Percentiles rank a stretch among this genome's conserved stretches.
Evolutionary conservation across 2,329 filamentous ascomycete genomes (phyloP).

Genomic region (Pseudogymnoascus pannorum): DNA sequence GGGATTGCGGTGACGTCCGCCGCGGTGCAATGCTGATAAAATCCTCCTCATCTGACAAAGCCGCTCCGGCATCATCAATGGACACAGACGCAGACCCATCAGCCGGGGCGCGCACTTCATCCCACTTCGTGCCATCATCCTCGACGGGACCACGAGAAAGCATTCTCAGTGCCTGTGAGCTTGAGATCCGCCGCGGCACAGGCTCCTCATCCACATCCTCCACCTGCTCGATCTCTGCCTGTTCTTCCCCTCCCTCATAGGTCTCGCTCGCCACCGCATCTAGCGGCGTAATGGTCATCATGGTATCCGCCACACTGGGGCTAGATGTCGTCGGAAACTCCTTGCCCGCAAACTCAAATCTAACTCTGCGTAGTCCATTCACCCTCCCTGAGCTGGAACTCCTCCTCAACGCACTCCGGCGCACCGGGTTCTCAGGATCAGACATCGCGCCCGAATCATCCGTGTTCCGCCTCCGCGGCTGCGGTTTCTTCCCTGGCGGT

Average conservation of each 20-base stretch:
- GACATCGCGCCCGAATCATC: constrained; percentile 40
- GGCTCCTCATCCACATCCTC: constrained; percentile 30
- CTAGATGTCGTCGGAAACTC: constrained; percentile 55
- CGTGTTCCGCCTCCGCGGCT: constrained; percentile 25
- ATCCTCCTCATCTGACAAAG: constrained; percentile 19
- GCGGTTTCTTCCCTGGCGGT: constrained; percentile 9
- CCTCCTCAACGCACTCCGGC: constrained; percentile 51
- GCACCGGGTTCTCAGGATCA: constrained; percentile 42
- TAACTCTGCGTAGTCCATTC: constrained; percentile 52
- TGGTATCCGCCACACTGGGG: constrained; percentile 28
- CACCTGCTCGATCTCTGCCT: constrained; percentile 25
- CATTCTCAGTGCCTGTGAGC: constrained; percentile 46
- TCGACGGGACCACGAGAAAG: constrained; percentile 45
- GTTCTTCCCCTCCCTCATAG: constrained; percentile 28
- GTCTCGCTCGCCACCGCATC: constrained; percentile 8
- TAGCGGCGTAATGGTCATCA: not conserved
- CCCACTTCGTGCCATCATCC: constrained; percentile 33
- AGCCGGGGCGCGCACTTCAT: constrained; percentile 25
- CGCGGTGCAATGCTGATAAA: constrained; percentile 3
- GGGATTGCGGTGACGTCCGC: not conserved
- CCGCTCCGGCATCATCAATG: not conserved
- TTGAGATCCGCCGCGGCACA: constrained; percentile 47
- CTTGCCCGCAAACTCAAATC: constrained; percentile 53
- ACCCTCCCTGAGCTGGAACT: constrained; percentile 43
- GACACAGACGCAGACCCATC: constrained; percentile 27